A percentile compares a stretch with the other conserved stretches of the same genome.
phyloP scores from a whole-genome alignment of 2,329 filamentous ascomycete species.

The Botrytis squamosa region DNA sequence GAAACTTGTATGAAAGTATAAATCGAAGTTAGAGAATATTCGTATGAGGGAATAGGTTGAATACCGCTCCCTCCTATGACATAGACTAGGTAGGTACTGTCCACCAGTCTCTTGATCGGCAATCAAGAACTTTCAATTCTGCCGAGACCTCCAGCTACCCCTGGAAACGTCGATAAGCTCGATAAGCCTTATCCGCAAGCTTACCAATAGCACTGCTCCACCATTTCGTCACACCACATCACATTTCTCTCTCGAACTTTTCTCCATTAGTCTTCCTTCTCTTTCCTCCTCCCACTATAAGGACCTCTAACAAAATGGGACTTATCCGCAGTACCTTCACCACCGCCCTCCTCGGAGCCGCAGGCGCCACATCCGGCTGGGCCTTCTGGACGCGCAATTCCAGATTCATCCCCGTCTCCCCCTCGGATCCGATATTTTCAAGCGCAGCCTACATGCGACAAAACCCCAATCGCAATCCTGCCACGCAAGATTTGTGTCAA shows the following conservation, averaged over 20 bases:
- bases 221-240: constrained; percentile 6
- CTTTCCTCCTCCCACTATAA: background rate
- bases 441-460: constrained; percentile 55
- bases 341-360: constrained; percentile 28
- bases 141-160: background rate
- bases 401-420: constrained; percentile 52
- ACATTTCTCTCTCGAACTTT: background rate
- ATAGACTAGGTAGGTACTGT: background rate
- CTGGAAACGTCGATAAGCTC: background rate
- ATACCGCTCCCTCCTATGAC: background rate
- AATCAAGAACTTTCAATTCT: background rate
- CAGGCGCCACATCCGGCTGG: constrained; percentile 29
- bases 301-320: constrained; percentile 25
- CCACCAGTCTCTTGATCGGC: background rate
- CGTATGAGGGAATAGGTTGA: background rate
- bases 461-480: constrained; percentile 63
- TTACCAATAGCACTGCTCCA: constrained; percentile 1
- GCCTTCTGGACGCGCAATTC: constrained; percentile 31
- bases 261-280: background rate
- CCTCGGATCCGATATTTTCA: constrained; percentile 60
- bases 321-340: constrained; percentile 28
- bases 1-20: background rate
- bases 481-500: constrained; percentile 63
- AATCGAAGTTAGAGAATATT: background rate
- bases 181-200: background rate